These are phyloP conservation scores for Phytophthora fragariae DNA, from an alignment of 352 stramenopile genomes.

Conservation along the genomic window DNA sequence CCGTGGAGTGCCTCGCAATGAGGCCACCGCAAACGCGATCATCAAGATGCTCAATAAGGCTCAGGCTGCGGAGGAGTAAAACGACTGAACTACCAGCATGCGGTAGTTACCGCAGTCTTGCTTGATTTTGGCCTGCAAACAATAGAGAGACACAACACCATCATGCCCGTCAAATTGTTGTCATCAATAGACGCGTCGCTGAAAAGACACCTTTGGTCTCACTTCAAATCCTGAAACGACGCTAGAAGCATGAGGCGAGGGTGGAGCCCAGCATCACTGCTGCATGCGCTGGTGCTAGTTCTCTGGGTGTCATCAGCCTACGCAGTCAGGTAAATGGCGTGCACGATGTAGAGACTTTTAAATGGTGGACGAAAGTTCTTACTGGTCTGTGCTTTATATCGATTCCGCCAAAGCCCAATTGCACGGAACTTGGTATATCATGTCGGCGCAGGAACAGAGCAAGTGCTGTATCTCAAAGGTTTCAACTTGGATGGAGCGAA, in stretches of 20 bases:
- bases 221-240: constrained; percentile 37
- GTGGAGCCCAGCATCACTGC: constrained; percentile 1
- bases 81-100: constrained; percentile 14
- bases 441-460: constrained; percentile 72
- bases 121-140: constrained; percentile 1
- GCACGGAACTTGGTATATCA: constrained; percentile 80
- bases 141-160: constrained; percentile 14
- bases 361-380: not conserved
- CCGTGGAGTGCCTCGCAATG: constrained; percentile 77
- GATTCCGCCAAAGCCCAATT: constrained; percentile 43
- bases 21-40: constrained; percentile 83
- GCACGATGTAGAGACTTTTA: not conserved
- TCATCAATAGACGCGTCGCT: not conserved
- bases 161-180: not conserved
- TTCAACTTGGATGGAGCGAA: constrained; percentile 69
- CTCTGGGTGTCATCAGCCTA: constrained; percentile 12
- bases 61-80: constrained; percentile 39
- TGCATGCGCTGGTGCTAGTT: constrained; percentile 15
- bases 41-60: constrained; percentile 87
- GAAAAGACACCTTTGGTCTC: constrained; percentile 25
- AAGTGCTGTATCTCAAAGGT: constrained; percentile 84
- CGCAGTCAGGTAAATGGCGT: constrained; percentile 26
- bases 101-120: not conserved
- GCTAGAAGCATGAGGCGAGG: constrained; percentile 21
- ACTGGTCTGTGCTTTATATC: constrained; percentile 1